A percentile compares a stretch with the other conserved stretches of the same genome.
These are phyloP conservation scores for Saccharata proteae DNA, from an alignment of 2,329 filamentous ascomycete species.

Conservation along the genomic window DNA sequence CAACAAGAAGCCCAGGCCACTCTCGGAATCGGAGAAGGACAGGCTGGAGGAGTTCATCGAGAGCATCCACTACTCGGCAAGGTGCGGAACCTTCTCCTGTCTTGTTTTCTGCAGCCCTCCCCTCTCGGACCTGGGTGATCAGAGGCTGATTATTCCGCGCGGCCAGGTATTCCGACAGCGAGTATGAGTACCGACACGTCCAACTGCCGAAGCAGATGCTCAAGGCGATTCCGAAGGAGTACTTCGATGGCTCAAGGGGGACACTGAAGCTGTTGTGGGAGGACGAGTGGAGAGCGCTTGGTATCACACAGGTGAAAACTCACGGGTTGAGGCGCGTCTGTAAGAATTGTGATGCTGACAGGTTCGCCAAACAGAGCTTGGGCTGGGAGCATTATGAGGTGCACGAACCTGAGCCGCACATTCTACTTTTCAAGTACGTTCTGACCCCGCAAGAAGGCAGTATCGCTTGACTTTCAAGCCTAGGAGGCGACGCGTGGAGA, in stretches of 20 bases:
- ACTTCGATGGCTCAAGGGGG: conserved; percentile 78
- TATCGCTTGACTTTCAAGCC: conserved; percentile 9
- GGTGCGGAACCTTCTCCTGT: conserved; percentile 47
- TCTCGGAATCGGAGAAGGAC: conserved; percentile 70
- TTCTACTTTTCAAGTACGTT: conserved; percentile 92
- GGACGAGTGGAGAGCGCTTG: conserved; percentile 93
- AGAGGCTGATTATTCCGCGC: conserved; percentile 12
- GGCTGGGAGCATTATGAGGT: conserved; percentile 99
- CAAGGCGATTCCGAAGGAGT: conserved; percentile 89
- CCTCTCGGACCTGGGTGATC: conserved; percentile 5
- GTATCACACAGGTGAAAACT: conserved; percentile 78
- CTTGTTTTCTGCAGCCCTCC: conserved; percentile 10
- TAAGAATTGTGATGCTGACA: no score
- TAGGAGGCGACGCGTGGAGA: no score
- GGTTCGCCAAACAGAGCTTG: conserved; percentile 69
- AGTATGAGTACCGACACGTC: conserved; percentile 95
- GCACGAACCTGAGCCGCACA: conserved; percentile 96
- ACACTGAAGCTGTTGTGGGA: conserved; percentile 94
- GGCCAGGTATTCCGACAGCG: conserved; percentile 75
- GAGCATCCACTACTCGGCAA: conserved; percentile 85
- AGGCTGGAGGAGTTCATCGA: conserved; percentile 86
- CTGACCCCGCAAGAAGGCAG: conserved; percentile 7
- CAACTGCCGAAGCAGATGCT: conserved; percentile 97
- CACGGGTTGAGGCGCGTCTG: not conserved
- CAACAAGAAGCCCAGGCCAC: conserved; percentile 70